Base-by-base conservation (phyloP, 768 basidiomycete species). In the Dendrothele bispora region DNA sequence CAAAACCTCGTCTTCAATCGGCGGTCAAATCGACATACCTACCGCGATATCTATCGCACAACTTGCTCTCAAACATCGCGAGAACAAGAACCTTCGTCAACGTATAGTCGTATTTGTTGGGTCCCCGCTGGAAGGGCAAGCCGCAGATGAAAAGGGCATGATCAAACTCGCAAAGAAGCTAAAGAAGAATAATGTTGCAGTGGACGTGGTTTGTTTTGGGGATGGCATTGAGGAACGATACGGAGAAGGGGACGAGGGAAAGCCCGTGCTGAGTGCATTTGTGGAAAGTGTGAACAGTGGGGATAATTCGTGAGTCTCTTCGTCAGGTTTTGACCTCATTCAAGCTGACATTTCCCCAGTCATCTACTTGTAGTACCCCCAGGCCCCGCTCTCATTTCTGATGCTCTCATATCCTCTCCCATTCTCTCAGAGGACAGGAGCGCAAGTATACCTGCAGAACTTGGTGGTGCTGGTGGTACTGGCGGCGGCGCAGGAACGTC, bases 171-270 rank as follows among this genome's bases (percentile, higher is more conserved):
- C 95, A 8, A 97, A 95, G 77, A 97, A 93, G 67, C 76, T 99
- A 52, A 98, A 98, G 78, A 99, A 99, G 84, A 98, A 98, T 66
- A 99, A 98, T 58, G 93, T 99, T 35, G 91, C 95, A 1, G 79
- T 98, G 21, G 97, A 99, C 66, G 75, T 98, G 42, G 74, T 98
- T 24, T 80, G 80, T 5, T 98, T 92, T 65, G 95, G 95, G 1
- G 95, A 95, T 57, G 89, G 84, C 5, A 88, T 94, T 37, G 88
- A 86, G 61, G 81, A 83, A 59, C n/a, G n/a, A n/a, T 67, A 72
- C 5, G 64, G 63, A 14, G 17, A 36, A 5, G 65, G 63, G 41
- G 84, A 80, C 50, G 82, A 83, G 36, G 80, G 75, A 39, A 81
- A 82, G 59, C 69, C 70, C 14, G 80, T 91, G 46, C 73, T 99